phyloP scores from a whole-genome alignment of 306 rosid species.

The Castanospermum australe region DNA sequence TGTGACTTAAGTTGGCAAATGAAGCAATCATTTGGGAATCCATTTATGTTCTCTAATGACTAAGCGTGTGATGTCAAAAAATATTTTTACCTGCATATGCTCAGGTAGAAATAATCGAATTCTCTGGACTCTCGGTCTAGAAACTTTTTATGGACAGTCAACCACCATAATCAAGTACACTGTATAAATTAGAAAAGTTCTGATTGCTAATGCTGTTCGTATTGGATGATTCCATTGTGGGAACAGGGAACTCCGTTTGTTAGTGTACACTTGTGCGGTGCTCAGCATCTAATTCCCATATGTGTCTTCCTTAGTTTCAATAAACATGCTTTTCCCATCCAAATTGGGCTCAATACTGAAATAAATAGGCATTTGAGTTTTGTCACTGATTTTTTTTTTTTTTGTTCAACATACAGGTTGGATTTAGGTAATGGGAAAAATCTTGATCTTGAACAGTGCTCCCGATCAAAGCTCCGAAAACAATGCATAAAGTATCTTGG shows the following conservation, averaged over 20 bases:
- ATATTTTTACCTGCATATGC: no score
- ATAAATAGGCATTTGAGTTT: neutral
- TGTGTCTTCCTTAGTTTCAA: neutral
- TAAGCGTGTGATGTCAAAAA: no score
- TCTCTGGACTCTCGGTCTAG: no score
- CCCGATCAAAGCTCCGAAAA: slow-evolving; percentile 63
- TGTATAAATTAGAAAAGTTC: neutral
- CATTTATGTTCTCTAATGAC: no score
- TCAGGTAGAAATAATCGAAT: no score
- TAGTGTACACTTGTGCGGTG: neutral
- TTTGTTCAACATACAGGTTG: slow-evolving; percentile 63
- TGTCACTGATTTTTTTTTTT: neutral
- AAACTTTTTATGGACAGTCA: no score
- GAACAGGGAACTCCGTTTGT: neutral
- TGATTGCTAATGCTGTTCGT: neutral
- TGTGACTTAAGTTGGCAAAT: neutral
- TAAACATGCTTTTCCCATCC: neutral
- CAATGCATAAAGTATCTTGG: slow-evolving; percentile 95
- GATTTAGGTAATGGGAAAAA: slow-evolving; percentile 83
- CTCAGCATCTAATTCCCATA: neutral
- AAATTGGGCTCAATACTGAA: neutral
- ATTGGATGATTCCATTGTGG: neutral
- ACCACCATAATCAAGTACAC: neutral
- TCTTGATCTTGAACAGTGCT: slow-evolving; percentile 58
- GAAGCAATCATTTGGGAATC: neutral